Evolutionary conservation across 352 stramenopile species (phyloP), one percentile per base, ranked within the genome.

Genomic region (Globisporangium cystogenes): DNA sequence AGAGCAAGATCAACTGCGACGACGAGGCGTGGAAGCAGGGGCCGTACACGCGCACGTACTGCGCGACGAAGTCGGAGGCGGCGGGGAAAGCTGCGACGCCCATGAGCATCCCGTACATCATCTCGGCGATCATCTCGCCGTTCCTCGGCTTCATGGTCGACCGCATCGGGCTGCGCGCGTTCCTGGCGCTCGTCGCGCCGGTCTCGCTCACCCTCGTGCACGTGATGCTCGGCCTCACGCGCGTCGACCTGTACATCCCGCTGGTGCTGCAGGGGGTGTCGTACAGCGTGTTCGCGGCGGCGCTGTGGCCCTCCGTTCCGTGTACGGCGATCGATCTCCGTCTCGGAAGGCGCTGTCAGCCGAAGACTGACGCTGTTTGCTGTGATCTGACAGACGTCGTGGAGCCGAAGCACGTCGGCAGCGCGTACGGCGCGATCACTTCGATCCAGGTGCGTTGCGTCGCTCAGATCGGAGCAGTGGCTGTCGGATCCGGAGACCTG

Each of bases 61-160:
- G 81, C 56, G 53, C 53, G 16, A 77, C 81, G 44, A 87, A 92
- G 51, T 63, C 64, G 3, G 66, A 80, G 7, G 89, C 86, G 14
- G 80, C 82, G 7, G 54, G 74, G 44, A 81, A 81, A 29, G 86
- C 82, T 3, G 84, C 84, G 29, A 90, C 72, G 10, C 74, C 93
- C 6, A 97, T 98, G 89, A 93, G 76, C 20, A 89, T 98, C 46
- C 93, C 93, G 42, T 98, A 97, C 68, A 87, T 97, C 37, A 95
- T 97, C 43, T 96, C 88, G 35, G 90, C 87, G 31, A 53, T 89
- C 33, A 84, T 97, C 43, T 96, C 82, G 29, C 93, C 92, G 31
- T 86, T 96, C 54, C 65, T 98, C 1, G 93, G 92, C 27, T 95
- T 96, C 47, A 61, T 96, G 43, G 87, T 98, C 21, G 93, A 98